Conservation (phyloP, 306 rosid genomes). For the Castanea mollissima region DNA sequence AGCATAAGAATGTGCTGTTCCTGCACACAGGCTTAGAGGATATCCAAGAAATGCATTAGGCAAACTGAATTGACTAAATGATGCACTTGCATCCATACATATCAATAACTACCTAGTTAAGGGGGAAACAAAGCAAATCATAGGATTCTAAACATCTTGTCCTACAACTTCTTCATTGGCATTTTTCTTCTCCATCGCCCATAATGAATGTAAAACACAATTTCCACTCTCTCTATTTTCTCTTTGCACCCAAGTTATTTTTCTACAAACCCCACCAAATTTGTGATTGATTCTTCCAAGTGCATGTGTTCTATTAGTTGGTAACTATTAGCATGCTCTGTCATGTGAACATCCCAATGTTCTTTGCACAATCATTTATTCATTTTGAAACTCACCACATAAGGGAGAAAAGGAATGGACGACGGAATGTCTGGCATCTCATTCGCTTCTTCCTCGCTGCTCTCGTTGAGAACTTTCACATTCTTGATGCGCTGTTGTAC, state of each 20-base stretch:
- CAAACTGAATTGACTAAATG: neutral
- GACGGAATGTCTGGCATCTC: slow-evolving; percentile 96
- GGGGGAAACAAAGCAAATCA: too few species aligned
- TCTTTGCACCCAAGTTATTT: neutral
- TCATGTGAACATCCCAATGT: neutral
- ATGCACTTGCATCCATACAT: neutral
- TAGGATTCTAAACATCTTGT: neutral
- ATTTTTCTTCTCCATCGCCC: neutral
- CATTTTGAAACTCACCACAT: slow-evolving; percentile 57
- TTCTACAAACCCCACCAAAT: neutral
- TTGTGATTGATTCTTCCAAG: neutral
- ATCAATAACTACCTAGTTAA: neutral
- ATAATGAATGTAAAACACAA: neutral
- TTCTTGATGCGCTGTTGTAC: slow-evolving; percentile 73
- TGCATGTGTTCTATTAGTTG: neutral
- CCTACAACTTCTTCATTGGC: neutral
- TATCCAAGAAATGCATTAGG: neutral
- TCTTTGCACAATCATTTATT: slow-evolving; percentile 5
- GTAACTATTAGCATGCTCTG: neutral
- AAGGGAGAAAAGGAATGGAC: slow-evolving; percentile 85
- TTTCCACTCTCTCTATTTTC: neutral
- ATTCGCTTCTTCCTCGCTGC: slow-evolving; percentile 54
- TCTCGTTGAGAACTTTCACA: slow-evolving; percentile 32
- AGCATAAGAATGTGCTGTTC: neutral
- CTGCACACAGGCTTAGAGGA: neutral